Conservation (phyloP, 1,139 yeast genomes). For the Barnettozyma hawaiiensis region DNA sequence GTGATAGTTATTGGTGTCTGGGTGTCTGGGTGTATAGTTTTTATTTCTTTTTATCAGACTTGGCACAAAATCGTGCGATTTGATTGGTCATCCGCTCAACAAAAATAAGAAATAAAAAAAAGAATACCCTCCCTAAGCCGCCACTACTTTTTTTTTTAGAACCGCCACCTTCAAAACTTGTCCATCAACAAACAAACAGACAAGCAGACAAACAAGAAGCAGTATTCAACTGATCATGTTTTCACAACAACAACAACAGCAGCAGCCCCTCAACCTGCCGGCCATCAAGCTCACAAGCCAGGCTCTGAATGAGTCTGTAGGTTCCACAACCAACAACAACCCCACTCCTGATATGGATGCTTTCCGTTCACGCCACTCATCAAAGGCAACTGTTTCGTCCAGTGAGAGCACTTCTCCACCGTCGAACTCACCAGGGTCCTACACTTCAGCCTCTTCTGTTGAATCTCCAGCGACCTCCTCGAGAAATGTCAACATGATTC, state of each 20-base stretch:
- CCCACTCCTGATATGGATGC: background rate
- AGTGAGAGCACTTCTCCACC: conserved; percentile 24
- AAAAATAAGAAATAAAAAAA: background rate
- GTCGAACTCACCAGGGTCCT: conserved; percentile 22
- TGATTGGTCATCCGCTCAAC: conserved; percentile 5
- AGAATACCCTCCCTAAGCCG: too few species aligned
- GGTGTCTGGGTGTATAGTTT: conserved; percentile 1
- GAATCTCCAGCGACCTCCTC: conserved; percentile 14
- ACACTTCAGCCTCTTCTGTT: conserved; percentile 22
- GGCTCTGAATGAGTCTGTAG: conserved; percentile 2
- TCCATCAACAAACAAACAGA: too few species aligned
- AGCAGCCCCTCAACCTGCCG: conserved; percentile 9
- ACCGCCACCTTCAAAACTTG: too few species aligned
- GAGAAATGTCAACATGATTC: background rate
- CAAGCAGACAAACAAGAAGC: too few species aligned
- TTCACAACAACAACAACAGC: too few species aligned
- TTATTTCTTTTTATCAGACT: conserved; percentile 4
- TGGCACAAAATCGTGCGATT: conserved; percentile 6
- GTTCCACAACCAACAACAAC: background rate
- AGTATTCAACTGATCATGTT: background rate
- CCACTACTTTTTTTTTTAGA: background rate
- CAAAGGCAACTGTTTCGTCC: conserved; percentile 16
- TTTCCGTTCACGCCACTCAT: conserved; percentile 5
- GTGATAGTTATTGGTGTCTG: background rate
- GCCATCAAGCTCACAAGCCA: conserved; percentile 8